These are phyloP conservation scores for Gaillardinia entomophila DNA, from an alignment of 805 yeast genomes.

Conservation along the genomic window DNA sequence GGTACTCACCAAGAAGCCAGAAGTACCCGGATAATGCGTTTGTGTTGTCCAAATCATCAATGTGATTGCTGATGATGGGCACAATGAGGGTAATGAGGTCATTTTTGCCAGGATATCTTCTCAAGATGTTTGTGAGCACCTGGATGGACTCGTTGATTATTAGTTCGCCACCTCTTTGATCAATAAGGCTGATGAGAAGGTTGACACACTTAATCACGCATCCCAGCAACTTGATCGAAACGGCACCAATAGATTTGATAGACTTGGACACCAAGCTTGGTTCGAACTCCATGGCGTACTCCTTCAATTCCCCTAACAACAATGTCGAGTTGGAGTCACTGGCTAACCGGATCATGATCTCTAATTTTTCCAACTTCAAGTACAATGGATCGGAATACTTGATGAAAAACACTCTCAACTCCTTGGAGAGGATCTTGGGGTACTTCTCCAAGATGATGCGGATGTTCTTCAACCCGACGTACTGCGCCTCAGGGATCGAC, in stretches of 20 bases:
- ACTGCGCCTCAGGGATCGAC: conserved; percentile 87
- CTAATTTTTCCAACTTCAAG: conserved; percentile 70
- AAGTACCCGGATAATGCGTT: conserved; percentile 57
- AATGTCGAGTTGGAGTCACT: conserved; percentile 53
- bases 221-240: conserved; percentile 58
- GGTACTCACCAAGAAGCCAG: conserved; percentile 71
- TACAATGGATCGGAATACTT: conserved; percentile 82
- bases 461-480: conserved; percentile 86
- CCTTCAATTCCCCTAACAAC: conserved; percentile 65
- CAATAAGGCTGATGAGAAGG: conserved; percentile 50
- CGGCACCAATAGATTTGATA: conserved; percentile 62
- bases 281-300: conserved; percentile 82
- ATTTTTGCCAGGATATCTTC: conserved; percentile 55
- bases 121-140: conserved; percentile 58
- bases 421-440: conserved; percentile 72
- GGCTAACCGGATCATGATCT: conserved; percentile 65
- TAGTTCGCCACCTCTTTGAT: conserved; percentile 58
- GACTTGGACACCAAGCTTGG: conserved; percentile 66
- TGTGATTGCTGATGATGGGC: conserved; percentile 47
- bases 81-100: conserved; percentile 46
- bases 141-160: conserved; percentile 55
- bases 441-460: conserved; percentile 84
- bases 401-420: conserved; percentile 83
- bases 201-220: conserved; percentile 56
- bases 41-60: conserved; percentile 41